phyloP scores from a whole-genome alignment of 768 basidiomycete species.

The Lactarius sanguifluus region DNA sequence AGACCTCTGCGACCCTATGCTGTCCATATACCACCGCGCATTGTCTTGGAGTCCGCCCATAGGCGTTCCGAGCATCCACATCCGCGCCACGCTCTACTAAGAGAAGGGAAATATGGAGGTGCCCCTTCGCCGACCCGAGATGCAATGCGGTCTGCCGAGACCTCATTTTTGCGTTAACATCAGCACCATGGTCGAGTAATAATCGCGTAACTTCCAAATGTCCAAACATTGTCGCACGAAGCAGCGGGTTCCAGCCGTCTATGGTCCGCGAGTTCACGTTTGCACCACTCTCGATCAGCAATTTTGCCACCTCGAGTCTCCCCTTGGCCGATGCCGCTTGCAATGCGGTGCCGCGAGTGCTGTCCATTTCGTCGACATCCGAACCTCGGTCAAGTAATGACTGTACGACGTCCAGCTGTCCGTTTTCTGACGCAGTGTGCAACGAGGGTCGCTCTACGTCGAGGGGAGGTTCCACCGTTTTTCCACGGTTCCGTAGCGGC shows the following conservation, averaged over 20 bases:
- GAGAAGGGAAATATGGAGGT: not conserved
- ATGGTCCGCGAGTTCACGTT: not conserved
- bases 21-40: not conserved
- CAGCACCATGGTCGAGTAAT: slow-evolving; percentile 2
- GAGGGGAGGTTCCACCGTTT: no score
- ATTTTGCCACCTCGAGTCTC: not conserved
- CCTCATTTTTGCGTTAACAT: not conserved
- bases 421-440: no score
- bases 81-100: slow-evolving; percentile 2
- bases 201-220: not conserved
- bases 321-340: not conserved
- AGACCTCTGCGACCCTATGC: not conserved
- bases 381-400: no score
- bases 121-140: not conserved
- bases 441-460: no score
- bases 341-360: not conserved
- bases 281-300: not conserved
- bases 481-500: no score
- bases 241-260: not conserved
- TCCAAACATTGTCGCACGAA: not conserved
- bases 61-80: not conserved
- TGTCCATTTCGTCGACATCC: not conserved
- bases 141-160: not conserved
- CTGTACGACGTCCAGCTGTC: no score
- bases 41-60: not conserved